A percentile compares a stretch with the other conserved stretches of the same genome.
These are phyloP conservation scores for Tetracentron sinense DNA, from an alignment of 164 flowering plant species.

Conservation along the genomic window DNA sequence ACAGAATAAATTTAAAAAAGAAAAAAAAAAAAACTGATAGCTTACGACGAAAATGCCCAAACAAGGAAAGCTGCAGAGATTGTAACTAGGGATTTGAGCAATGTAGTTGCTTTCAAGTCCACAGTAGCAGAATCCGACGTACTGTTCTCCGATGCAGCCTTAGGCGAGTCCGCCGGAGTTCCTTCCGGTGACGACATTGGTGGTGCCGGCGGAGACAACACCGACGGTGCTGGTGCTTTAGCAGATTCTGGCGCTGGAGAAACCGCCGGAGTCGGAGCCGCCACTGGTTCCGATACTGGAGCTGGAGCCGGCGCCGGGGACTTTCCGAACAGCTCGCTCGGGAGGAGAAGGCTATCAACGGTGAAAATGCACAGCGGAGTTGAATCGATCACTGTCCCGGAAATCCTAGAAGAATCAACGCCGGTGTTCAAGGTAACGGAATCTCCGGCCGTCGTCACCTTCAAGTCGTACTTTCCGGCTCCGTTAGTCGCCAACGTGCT, in stretches of 20 bases:
- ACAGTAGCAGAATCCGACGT: constrained; percentile 26
- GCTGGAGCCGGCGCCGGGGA: constrained; percentile 75
- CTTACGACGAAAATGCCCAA: constrained; percentile 30
- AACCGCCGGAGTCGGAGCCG: constrained; percentile 36
- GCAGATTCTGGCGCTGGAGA: constrained; percentile 28
- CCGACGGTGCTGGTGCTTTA: constrained; percentile 36
- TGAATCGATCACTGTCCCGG: constrained; percentile 59
- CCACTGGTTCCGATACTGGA: constrained; percentile 37
- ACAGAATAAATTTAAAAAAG: not conserved
- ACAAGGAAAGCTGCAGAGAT: constrained; percentile 24
- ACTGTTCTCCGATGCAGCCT: constrained; percentile 26
- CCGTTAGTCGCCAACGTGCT: constrained; percentile 68
- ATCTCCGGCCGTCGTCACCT: constrained; percentile 57
- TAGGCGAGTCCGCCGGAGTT: constrained; percentile 31
- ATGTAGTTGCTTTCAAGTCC: constrained; percentile 23
- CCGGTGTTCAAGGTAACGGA: constrained; percentile 65
- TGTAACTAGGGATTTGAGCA: constrained; percentile 22
- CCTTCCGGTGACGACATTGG: constrained; percentile 36
- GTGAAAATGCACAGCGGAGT: constrained; percentile 69
- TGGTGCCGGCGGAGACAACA: constrained; percentile 37
- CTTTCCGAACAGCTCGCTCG: constrained; percentile 62
- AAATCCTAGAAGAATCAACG: constrained; percentile 60
- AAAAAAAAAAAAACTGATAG: constrained; percentile 11
- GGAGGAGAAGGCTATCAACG: constrained; percentile 67
- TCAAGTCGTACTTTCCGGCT: constrained; percentile 61